These are phyloP conservation scores for Apocynum venetum DNA, from an alignment of 257 asterid genomes.

Conservation along the genomic window DNA sequence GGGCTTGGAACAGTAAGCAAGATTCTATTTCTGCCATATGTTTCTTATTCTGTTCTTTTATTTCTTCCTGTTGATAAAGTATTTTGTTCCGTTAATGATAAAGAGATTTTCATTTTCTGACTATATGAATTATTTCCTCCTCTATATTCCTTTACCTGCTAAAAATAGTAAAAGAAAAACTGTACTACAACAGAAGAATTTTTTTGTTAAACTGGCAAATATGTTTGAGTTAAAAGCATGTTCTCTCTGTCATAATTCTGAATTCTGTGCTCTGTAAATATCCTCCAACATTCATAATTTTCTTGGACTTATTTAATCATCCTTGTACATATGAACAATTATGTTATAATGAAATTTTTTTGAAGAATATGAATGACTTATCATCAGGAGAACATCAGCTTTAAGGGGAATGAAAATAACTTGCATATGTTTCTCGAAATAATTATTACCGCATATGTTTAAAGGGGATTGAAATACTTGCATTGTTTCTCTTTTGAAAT, in stretches of 20 bases:
- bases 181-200: background rate
- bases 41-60: background rate
- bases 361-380: background rate
- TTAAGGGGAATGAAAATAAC: background rate
- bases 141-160: background rate
- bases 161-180: too few species aligned
- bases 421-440: background rate
- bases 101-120: background rate
- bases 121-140: background rate
- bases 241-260: background rate
- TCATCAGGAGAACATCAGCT: background rate
- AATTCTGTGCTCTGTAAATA: background rate
- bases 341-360: too few species aligned
- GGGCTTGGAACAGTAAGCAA: slow-evolving; percentile 66
- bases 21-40: background rate
- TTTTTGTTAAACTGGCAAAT: background rate
- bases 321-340: background rate
- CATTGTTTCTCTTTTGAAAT: too few species aligned
- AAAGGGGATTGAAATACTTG: too few species aligned
- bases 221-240: background rate
- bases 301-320: background rate
- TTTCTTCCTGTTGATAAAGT: background rate
- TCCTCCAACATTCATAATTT: background rate
- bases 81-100: background rate
- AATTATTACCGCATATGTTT: background rate